Base-by-base conservation (phyloP, 495 filamentous ascomycete genomes). In the Penicillium canariense region DNA sequence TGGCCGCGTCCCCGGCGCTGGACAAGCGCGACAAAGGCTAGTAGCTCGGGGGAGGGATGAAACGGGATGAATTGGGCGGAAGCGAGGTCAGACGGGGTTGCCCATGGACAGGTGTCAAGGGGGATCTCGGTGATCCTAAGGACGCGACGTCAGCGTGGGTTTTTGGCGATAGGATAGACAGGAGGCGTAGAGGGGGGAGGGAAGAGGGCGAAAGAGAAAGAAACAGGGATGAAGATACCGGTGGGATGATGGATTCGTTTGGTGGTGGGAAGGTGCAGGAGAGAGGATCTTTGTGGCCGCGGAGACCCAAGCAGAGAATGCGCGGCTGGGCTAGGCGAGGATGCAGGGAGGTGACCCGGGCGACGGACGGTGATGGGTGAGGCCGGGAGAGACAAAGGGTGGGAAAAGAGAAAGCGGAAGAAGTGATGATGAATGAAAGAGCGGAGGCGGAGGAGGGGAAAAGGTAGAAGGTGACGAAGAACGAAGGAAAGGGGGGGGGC, bases 1-100 rank as follows among this genome's bases (percentile, higher is more conserved):
- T 76, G 70, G 60, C 68, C 69, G 70, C 65, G 67, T 61, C 67
- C 61, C 62, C 67, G 55, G 62, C 49, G 59, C 60, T 61, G 70
- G 50, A 34, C 50, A 45, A 54, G 65, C 59, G 56, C 62, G 57
- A 55, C 39, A 42, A 50, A 35, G 48, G n/a, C 40, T 58, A 52
- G 20, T 25, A 40, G 39, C 25, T 39, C 28, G 15, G 40, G 25
- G 48, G 44, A 25, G 38, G 45, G 50, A 51, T 59, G 15, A 18
- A 28, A 32, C 25, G n/a, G 12, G 48, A 59, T 57, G 56, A 63
- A 66, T 65, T 67, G 64, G 35, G 30, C 20, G 15, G 46, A 28
- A 35, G 7, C 8, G n/a, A 48, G 43, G 50, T 58, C 39, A 59
- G 27, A 54, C 28, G 28, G 46, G 38, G 25, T 39, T 11, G 28